A percentile compares a stretch with the other conserved stretches of the same genome.
Conservation (phyloP, 2,329 filamentous ascomycete genomes). For the Seiridium unicorne region DNA sequence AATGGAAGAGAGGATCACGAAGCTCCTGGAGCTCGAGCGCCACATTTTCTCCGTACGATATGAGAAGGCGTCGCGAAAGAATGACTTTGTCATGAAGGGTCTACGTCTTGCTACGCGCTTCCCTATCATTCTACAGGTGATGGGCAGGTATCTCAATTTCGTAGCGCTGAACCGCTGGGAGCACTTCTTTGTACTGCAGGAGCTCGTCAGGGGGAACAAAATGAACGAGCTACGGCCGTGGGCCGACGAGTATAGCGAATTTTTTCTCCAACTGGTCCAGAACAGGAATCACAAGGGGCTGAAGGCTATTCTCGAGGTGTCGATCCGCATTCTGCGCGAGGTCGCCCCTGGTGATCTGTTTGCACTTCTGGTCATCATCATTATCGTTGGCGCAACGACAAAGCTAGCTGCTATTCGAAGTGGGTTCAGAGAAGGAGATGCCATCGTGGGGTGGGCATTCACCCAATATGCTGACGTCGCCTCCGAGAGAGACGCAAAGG, state of each 20-base stretch:
- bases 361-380: background rate
- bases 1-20: conserved; percentile 17
- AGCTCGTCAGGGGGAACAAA: conserved; percentile 18
- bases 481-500: background rate
- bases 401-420: background rate
- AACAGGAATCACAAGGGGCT: background rate
- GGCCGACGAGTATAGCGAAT: conserved; percentile 7
- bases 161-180: conserved; percentile 19
- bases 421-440: background rate
- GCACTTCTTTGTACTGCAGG: conserved; percentile 17
- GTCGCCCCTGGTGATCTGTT: background rate
- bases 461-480: background rate
- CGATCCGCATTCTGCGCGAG: background rate
- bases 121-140: conserved; percentile 14
- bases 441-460: background rate
- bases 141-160: conserved; percentile 18
- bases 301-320: background rate
- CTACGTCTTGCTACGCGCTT: background rate
- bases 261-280: background rate
- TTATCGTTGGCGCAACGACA: background rate
- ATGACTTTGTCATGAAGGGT: background rate
- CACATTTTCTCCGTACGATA: background rate
- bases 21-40: conserved; percentile 18
- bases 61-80: background rate
- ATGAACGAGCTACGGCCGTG: conserved; percentile 18